A percentile compares a stretch with the other conserved stretches of the same genome.
phyloP scores from a whole-genome alignment of 2,329 filamentous ascomycete genomes.

The Verticillium klebahnii region DNA sequence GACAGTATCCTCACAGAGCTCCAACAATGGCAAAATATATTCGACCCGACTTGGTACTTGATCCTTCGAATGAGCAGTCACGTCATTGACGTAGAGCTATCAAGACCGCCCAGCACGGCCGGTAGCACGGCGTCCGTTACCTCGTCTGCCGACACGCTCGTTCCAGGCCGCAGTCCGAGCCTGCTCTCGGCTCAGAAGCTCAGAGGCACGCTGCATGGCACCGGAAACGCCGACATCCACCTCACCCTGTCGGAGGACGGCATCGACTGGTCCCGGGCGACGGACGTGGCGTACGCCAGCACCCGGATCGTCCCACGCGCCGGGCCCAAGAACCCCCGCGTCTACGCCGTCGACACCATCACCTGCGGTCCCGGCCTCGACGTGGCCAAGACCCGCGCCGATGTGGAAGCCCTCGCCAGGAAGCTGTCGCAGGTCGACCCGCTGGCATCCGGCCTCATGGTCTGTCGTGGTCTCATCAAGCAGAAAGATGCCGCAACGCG shows the following conservation, averaged over 20 bases:
- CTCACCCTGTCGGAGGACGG: too few species aligned
- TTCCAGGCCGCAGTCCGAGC: too few species aligned
- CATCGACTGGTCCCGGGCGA: too few species aligned
- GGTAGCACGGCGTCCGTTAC: background rate
- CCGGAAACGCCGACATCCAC: too few species aligned
- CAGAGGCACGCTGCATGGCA: too few species aligned
- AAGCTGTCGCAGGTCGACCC: background rate
- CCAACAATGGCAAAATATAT: slow-evolving; percentile 8
- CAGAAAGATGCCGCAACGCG: background rate
- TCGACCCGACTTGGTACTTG: slow-evolving; percentile 11
- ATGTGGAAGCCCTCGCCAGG: slow-evolving; percentile 15
- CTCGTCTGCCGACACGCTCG: too few species aligned
- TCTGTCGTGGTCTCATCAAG: background rate
- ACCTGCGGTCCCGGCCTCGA: background rate
- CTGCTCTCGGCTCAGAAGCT: too few species aligned
- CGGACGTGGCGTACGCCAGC: too few species aligned
- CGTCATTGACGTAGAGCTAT: slow-evolving; percentile 6
- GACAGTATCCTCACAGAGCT: slow-evolving; percentile 6
- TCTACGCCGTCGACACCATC: background rate
- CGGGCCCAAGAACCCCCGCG: background rate
- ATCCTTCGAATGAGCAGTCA: slow-evolving; percentile 6
- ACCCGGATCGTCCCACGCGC: too few species aligned
- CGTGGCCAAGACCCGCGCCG: slow-evolving; percentile 6
- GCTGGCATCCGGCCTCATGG: background rate
- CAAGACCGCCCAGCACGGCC: background rate